Base-by-base conservation (phyloP, 306 rosid genomes). In the Pterocarpus santalinus region DNA sequence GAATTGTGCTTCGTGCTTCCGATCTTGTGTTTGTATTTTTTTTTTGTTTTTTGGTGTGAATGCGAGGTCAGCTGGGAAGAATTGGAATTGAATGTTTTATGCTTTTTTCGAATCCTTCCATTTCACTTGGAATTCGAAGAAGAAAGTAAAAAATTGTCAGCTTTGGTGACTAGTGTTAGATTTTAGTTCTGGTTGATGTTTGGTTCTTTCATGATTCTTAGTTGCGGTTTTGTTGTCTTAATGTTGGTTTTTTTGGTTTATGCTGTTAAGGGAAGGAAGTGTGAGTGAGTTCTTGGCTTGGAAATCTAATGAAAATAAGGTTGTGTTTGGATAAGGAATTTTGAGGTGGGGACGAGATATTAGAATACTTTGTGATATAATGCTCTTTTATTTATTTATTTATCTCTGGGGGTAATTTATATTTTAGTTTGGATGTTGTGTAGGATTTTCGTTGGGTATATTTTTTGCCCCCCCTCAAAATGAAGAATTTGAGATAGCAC, bases 11-110 rank as follows among this genome's bases (percentile, higher is more conserved):
- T 0, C 34, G 2, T 68, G 73, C 58, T 70, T 66, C 79, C 88
- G 93, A 88, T 88, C 93, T 86, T 62, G 58, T 75, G 57, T 51
- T 74, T 77, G 73, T 41, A 22, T 22, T 22, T 22, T 22, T 52
- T 15, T 1, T 71, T 44, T 16, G 69, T 65, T 72, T 60, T 49
- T 46, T 41, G 66, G 10, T 47, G 53, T 2, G 13, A 47, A 47
- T 47, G 53, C 6, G 47, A 43, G 47, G 47, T 43, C 76, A 80
- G 85, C 32, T 80, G 81, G 84, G 72, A 30, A 17, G 58, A 76
- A 47, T 80, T 64, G 12, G 49, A 38, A 64, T 46, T 10, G 69
- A 74, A 51, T 68, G 11, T 74, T 39, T 60, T 75, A 2, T 60
- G 57, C 14, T 60, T 2, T 34, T 16, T 58, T 46, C 39, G 63